Evolutionary conservation across 2,329 filamentous ascomycete species (phyloP).

Genomic region (Emergomyces pasteurianus): DNA sequence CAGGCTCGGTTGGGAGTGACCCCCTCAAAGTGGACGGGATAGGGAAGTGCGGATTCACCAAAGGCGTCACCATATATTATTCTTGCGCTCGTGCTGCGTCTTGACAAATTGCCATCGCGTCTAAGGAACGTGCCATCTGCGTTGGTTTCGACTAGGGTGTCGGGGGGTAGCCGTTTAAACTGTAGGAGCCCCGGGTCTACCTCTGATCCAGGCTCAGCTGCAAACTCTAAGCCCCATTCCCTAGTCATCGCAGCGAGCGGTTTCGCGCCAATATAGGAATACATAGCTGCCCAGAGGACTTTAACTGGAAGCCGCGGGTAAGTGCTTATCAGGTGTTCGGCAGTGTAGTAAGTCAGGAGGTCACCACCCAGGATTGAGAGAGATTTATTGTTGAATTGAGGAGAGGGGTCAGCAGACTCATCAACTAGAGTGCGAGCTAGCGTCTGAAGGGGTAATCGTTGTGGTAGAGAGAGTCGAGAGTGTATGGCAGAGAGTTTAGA

Average conservation of each 20-base stretch:
- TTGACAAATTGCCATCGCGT: conserved; percentile 41
- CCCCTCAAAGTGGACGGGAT: conserved; percentile 17
- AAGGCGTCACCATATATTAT: conserved; percentile 78
- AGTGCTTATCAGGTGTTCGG: conserved; percentile 75
- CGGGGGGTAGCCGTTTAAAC: conserved; percentile 46
- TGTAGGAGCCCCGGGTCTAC: conserved; percentile 87
- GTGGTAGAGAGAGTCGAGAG: conserved; percentile 71
- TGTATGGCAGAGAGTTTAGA: conserved; percentile 89
- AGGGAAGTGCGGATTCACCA: conserved; percentile 47
- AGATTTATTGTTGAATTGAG: conserved; percentile 77
- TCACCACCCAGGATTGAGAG: conserved; percentile 71
- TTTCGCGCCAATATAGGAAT: conserved; percentile 66
- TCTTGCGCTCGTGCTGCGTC: conserved; percentile 61
- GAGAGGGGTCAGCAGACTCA: conserved; percentile 65
- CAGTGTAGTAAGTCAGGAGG: conserved; percentile 76
- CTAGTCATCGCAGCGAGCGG: conserved; percentile 61
- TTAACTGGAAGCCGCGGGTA: conserved; percentile 83
- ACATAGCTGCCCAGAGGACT: conserved; percentile 77
- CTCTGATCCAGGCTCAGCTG: conserved; percentile 76
- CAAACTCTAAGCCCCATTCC: conserved; percentile 86
- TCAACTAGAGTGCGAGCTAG: conserved; percentile 79
- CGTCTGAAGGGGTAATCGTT: conserved; percentile 71
- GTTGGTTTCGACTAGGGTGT: conserved; percentile 28
- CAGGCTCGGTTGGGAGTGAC: conserved; percentile 49
- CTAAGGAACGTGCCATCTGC: conserved; percentile 29